phyloP scores from a whole-genome alignment of 2,329 filamentous ascomycete species.

The Clonostachys chloroleuca region DNA sequence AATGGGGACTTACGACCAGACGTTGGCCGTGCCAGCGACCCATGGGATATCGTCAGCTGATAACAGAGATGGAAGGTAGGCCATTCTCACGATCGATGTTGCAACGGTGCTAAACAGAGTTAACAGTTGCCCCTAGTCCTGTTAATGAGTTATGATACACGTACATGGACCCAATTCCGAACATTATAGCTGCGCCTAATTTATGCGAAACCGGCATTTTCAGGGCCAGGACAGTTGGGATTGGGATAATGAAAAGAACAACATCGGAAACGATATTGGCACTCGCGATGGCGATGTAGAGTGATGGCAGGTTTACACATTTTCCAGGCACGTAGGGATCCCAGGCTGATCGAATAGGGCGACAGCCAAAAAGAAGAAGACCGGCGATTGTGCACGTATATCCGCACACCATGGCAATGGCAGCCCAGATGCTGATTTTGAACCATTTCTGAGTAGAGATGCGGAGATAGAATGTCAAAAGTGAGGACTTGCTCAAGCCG shows the following conservation, averaged over 20 bases:
- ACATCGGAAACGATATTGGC: slow-evolving; percentile 44
- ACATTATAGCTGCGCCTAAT: slow-evolving; percentile 33
- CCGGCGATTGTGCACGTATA: slow-evolving; percentile 26
- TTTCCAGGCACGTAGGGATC: slow-evolving; percentile 18
- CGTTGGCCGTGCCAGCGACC: too few species aligned
- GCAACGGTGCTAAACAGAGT: slow-evolving; percentile 18
- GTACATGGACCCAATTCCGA: slow-evolving; percentile 33
- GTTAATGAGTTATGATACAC: slow-evolving; percentile 1
- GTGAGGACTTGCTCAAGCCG: slow-evolving; percentile 26
- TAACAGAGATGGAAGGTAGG: slow-evolving; percentile 14
- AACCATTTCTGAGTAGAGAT: slow-evolving; percentile 27
- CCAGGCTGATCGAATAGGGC: slow-evolving; percentile 22
- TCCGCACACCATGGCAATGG: slow-evolving; percentile 17
- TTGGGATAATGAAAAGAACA: slow-evolving; percentile 37
- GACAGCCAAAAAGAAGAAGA: slow-evolving; percentile 27
- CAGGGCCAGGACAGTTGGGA: slow-evolving; percentile 28
- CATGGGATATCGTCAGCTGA: not conserved
- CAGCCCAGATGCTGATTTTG: slow-evolving; percentile 18
- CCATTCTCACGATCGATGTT: slow-evolving; percentile 21
- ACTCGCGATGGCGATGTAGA: slow-evolving; percentile 42
- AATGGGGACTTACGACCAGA: too few species aligned
- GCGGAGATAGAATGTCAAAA: slow-evolving; percentile 30
- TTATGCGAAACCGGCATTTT: slow-evolving; percentile 41
- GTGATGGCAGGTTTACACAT: slow-evolving; percentile 38
- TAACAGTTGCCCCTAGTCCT: not conserved